Conservation (phyloP, 176 grass and related monocot species). For the Aegilops tauschii region DNA sequence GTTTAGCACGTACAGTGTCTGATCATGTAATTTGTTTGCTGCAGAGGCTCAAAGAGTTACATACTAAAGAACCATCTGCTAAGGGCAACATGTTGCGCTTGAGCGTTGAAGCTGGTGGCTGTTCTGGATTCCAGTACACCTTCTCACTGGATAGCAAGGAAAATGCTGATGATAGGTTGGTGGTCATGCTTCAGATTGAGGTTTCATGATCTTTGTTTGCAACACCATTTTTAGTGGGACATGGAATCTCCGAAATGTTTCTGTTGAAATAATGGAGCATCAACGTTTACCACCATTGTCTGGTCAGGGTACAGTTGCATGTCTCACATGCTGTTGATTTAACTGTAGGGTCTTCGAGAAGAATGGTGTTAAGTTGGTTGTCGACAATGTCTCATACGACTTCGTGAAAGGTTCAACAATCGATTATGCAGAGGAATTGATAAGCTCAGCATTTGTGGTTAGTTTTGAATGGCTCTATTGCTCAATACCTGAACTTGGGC, state of each 20-base stretch:
- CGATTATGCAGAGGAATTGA: constrained; percentile 89
- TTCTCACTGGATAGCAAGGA: constrained; percentile 56
- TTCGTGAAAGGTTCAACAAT: constrained; percentile 90
- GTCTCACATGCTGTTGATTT: neutral
- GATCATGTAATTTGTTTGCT: constrained; percentile 18
- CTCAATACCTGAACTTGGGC: neutral
- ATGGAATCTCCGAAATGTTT: neutral
- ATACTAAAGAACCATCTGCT: constrained; percentile 46
- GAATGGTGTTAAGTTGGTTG: constrained; percentile 75
- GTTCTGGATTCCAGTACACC: constrained; percentile 7
- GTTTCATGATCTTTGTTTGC: neutral
- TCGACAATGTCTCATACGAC: constrained; percentile 85
- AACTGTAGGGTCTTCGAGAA: constrained; percentile 76
- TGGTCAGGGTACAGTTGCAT: neutral
- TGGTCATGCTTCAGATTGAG: neutral
- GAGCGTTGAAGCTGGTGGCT: constrained; percentile 68
- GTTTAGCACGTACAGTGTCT: neutral
- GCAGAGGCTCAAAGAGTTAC: constrained; percentile 83
- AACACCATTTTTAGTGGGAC: neutral
- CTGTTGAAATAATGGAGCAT: neutral
- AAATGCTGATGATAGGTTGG: constrained; percentile 43
- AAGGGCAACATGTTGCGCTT: constrained; percentile 82
- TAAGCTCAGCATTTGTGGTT: constrained; percentile 82
- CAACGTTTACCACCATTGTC: neutral
- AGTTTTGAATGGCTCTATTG: constrained; percentile 5